These are phyloP conservation scores for Canna indica DNA, from an alignment of 176 grass and related monocot species.

Conservation along the genomic window DNA sequence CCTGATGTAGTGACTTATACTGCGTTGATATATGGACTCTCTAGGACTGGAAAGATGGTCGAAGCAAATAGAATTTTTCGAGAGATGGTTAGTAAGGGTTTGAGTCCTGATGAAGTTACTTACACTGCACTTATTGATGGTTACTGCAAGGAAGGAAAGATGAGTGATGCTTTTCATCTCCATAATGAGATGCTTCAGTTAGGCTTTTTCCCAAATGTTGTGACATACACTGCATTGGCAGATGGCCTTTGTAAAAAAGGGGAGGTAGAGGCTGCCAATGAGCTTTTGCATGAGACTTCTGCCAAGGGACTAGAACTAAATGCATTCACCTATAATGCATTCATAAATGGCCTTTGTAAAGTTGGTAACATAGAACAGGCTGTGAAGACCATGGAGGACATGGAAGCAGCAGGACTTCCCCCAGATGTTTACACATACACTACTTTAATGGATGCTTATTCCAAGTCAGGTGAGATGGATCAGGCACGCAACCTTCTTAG, in stretches of 20 bases:
- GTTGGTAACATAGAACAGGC: conserved; percentile 74
- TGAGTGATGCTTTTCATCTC: conserved; percentile 58
- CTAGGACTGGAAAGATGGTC: conserved; percentile 49
- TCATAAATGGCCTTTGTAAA: conserved; percentile 92
- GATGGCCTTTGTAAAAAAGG: conserved; percentile 89
- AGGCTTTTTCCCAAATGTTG: conserved; percentile 63
- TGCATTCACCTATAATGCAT: conserved; percentile 70
- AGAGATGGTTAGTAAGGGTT: conserved; percentile 51
- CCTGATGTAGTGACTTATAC: conserved; percentile 65
- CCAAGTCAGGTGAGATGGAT: conserved; percentile 62
- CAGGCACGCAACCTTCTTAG: conserved; percentile 57
- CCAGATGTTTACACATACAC: conserved; percentile 84
- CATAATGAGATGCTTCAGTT: conserved; percentile 68
- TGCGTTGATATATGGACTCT: conserved; percentile 56
- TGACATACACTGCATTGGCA: conserved; percentile 81
- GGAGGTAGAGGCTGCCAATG: conserved; percentile 62
- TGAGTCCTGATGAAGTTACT: conserved; percentile 59
- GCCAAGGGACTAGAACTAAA: conserved; percentile 68
- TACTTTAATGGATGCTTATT: conserved; percentile 78
- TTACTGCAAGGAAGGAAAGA: conserved; percentile 67
- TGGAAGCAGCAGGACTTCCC: conserved; percentile 50
- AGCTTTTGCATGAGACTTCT: conserved; percentile 84
- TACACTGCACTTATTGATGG: conserved; percentile 78
- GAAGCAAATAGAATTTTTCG: conserved; percentile 51
- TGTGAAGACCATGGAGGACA: conserved; percentile 65